Conservation (phyloP, 75 land plant species). For the Cupressus sempervirens region DNA sequence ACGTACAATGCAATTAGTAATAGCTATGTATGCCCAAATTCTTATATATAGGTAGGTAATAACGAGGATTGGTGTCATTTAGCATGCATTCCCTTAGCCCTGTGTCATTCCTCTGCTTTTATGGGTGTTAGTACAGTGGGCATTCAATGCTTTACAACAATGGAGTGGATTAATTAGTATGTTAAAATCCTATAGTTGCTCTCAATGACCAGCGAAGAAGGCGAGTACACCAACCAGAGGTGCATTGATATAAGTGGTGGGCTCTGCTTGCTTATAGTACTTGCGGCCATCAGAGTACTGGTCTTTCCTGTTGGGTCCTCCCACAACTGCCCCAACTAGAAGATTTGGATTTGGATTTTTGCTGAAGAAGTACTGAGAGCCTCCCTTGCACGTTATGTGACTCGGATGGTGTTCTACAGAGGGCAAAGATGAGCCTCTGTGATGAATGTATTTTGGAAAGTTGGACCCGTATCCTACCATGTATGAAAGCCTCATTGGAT, state of each 20-base stretch:
- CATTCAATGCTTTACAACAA: neutral
- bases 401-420: constrained; percentile 43
- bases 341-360: constrained; percentile 73
- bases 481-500: constrained; percentile 72
- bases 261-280: constrained; percentile 57
- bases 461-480: constrained; percentile 85
- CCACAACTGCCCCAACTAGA: constrained; percentile 72
- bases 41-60: too few species aligned
- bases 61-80: neutral
- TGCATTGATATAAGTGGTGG: constrained; percentile 85
- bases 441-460: constrained; percentile 76
- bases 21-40: too few species aligned
- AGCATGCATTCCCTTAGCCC: too few species aligned
- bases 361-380: constrained; percentile 45
- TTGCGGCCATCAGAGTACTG: constrained; percentile 57
- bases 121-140: neutral
- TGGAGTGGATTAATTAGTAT: neutral
- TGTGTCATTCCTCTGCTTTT: neutral
- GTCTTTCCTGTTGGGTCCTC: constrained; percentile 57
- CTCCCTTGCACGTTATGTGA: constrained; percentile 56
- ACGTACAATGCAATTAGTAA: too few species aligned
- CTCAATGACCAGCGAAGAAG: constrained; percentile 22
- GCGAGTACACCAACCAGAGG: constrained; percentile 83
- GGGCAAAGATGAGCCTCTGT: constrained; percentile 76
- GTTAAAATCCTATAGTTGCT: too few species aligned